Conservation (phyloP, 768 basidiomycete genomes). For the Leucocoprinus leucothites region DNA sequence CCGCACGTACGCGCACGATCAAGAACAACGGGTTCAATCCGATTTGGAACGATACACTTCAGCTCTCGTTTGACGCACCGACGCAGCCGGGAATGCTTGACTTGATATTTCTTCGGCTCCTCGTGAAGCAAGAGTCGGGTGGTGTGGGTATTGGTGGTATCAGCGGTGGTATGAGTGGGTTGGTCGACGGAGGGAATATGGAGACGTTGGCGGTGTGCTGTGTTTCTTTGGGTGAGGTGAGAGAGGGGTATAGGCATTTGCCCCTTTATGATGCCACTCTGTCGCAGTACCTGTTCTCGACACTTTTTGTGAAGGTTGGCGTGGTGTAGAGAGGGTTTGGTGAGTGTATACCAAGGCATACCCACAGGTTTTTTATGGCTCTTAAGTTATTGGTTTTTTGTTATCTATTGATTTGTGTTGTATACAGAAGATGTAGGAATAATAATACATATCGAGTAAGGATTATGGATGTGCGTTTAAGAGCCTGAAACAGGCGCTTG, state of each 20-base stretch:
- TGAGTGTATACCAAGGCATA: too few species aligned
- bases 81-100: conserved; percentile 63
- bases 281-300: conserved; percentile 49
- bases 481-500: too few species aligned
- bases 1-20: conserved; percentile 61
- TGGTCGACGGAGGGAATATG: conserved; percentile 43
- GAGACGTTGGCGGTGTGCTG: conserved; percentile 78
- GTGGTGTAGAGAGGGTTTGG: conserved; percentile 25
- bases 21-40: conserved; percentile 96
- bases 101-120: conserved; percentile 81
- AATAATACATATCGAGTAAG: too few species aligned
- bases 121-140: conserved; percentile 56
- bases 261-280: conserved; percentile 3
- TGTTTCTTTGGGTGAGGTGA: conserved; percentile 68
- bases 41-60: conserved; percentile 73
- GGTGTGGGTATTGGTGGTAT: background rate
- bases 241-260: conserved; percentile 48
- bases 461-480: too few species aligned
- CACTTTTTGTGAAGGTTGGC: conserved; percentile 77
- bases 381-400: too few species aligned
- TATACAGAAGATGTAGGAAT: too few species aligned
- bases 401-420: too few species aligned
- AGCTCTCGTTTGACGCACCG: conserved; percentile 75
- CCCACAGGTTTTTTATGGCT: too few species aligned
- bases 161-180: background rate